Evolutionary conservation across 805 yeast species (phyloP).

Genomic region (Soucietia sequanensis): DNA sequence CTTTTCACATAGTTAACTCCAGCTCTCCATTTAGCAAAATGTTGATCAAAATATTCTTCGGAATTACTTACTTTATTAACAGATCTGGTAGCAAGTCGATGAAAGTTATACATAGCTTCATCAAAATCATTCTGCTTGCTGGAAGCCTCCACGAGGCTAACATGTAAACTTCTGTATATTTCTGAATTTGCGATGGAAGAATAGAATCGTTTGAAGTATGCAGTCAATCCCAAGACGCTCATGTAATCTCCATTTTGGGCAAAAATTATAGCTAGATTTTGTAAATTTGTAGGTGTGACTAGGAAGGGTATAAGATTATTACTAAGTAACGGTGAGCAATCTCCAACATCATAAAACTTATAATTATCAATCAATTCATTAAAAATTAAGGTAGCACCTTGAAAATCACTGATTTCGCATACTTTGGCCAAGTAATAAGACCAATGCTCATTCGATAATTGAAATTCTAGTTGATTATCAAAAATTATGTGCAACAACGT

Average conservation of each 20-base stretch:
- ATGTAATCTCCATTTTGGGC: conserved; percentile 21
- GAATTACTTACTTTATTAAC: not conserved
- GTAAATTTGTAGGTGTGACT: conserved; percentile 24
- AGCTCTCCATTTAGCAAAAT: not conserved
- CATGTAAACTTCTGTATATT: conserved; percentile 25
- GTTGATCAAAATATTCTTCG: not conserved
- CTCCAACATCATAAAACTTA: conserved; percentile 11
- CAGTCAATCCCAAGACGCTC: conserved; percentile 27
- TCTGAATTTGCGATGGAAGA: conserved; percentile 29
- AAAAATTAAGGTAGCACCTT: conserved; percentile 32
- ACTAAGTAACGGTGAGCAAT: conserved; percentile 4
- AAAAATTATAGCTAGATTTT: conserved; percentile 27
- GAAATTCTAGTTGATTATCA: conserved; percentile 10
- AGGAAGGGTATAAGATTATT: conserved; percentile 31
- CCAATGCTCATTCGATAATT: conserved; percentile 36
- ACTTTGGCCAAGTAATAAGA: conserved; percentile 23
- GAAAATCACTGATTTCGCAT: conserved; percentile 20
- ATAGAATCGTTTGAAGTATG: conserved; percentile 38
- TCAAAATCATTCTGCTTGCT: conserved; percentile 18
- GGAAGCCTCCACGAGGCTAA: conserved; percentile 31
- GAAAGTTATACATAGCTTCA: conserved; percentile 18
- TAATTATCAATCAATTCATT: conserved; percentile 34
- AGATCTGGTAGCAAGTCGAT: not conserved
- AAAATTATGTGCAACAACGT: conserved; percentile 26
- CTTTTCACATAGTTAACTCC: not conserved